phyloP scores from a whole-genome alignment of 1,284 basidiomycete genomes.

The Ganoderma sinense region DNA sequence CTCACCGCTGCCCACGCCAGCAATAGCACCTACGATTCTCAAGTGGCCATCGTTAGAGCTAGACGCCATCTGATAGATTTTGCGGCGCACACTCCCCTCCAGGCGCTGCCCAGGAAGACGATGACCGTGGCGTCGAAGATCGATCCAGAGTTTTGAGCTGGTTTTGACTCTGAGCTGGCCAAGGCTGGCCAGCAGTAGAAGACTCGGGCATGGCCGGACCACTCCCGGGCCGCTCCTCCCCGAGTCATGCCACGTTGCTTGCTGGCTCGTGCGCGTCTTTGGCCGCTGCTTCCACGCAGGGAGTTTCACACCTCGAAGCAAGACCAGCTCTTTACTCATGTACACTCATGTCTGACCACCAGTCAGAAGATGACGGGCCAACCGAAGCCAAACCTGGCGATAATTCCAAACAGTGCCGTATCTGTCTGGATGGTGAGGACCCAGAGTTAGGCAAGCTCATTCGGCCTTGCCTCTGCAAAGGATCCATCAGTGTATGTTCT shows the following conservation, averaged over 20 bases:
- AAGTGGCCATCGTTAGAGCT: slow-evolving; percentile 41
- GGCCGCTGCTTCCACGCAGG: not conserved
- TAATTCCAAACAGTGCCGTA: slow-evolving; percentile 72
- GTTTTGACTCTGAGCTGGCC: not conserved
- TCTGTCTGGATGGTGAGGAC: slow-evolving; percentile 76
- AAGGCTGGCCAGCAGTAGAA: not conserved
- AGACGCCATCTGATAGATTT: slow-evolving; percentile 17
- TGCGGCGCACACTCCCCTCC: not conserved
- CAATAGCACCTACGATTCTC: slow-evolving; percentile 64
- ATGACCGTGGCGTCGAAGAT: not conserved
- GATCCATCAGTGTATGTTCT: slow-evolving; percentile 75
- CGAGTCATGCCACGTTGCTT: slow-evolving; percentile 6
- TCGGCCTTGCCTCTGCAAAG: slow-evolving; percentile 79
- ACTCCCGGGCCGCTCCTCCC: not conserved
- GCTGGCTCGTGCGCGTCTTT: not conserved
- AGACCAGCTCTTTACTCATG: not conserved
- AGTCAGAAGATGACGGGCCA: not conserved
- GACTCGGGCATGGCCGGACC: not conserved
- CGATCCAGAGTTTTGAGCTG: not conserved
- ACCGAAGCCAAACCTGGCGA: slow-evolving; percentile 18
- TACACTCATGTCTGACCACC: slow-evolving; percentile 9
- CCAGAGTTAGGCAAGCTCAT: slow-evolving; percentile 72
- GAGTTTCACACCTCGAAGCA: not conserved
- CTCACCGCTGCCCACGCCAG: slow-evolving; percentile 70
- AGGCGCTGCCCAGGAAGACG: not conserved